Evolutionary conservation across 1,139 yeast species (phyloP).

Genomic region (Candida sanyaensis): DNA sequence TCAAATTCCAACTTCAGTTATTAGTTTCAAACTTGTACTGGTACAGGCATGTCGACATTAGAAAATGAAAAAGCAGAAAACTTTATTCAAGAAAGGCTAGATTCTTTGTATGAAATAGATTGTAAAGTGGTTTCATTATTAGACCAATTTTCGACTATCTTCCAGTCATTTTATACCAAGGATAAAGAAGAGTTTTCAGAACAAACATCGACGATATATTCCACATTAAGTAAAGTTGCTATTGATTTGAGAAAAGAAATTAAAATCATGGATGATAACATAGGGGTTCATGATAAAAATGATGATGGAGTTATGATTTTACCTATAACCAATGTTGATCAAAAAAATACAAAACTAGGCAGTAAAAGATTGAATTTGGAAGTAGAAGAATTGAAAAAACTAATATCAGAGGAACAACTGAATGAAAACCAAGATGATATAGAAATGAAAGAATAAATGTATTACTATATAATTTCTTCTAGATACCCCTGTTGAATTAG

Average conservation of each 20-base stretch:
- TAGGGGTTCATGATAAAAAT: slow-evolving; percentile 47
- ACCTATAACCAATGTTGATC: slow-evolving; percentile 60
- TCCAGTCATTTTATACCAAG: slow-evolving; percentile 38
- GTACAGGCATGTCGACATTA: slow-evolving; percentile 10
- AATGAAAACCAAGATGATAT: slow-evolving; percentile 6
- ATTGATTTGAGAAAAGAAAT: slow-evolving; percentile 57
- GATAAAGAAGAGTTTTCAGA: slow-evolving; percentile 25
- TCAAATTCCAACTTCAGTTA: neutral
- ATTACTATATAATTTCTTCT: slow-evolving; percentile 57
- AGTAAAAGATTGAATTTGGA: slow-evolving; percentile 45
- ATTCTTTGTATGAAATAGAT: slow-evolving; percentile 47
- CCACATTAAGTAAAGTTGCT: slow-evolving; percentile 40
- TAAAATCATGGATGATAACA: slow-evolving; percentile 57
- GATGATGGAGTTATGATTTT: slow-evolving; percentile 53
- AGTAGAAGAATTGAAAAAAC: slow-evolving; percentile 26
- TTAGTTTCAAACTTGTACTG: neutral
- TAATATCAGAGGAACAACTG: slow-evolving; percentile 19
- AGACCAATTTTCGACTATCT: slow-evolving; percentile 39
- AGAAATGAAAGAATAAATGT: slow-evolving; percentile 12
- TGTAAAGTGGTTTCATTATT: slow-evolving; percentile 44
- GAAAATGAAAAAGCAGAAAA: slow-evolving; percentile 20
- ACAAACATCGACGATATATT: slow-evolving; percentile 37
- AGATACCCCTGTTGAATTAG: slow-evolving; percentile 92
- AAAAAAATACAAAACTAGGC: slow-evolving; percentile 62
- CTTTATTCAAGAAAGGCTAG: slow-evolving; percentile 48